phyloP scores from a whole-genome alignment of 306 rosid species.

The Pyrus bretschneideri region DNA sequence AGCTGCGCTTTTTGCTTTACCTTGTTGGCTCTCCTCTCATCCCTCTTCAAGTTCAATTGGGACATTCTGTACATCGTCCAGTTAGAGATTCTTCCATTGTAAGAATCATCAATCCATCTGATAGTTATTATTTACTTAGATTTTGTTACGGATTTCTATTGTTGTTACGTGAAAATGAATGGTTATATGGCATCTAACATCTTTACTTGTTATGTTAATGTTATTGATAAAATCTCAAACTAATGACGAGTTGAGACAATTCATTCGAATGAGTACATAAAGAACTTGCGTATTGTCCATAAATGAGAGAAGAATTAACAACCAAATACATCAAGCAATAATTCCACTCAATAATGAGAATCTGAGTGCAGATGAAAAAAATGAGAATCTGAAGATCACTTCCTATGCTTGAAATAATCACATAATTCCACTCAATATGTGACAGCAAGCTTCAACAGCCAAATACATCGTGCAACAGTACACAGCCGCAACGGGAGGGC shows the following conservation, averaged over 20 bases:
- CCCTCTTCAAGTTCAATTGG: constrained; percentile 90
- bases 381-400: neutral
- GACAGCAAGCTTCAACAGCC: constrained; percentile 91
- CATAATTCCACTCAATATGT: neutral
- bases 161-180: neutral
- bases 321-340: too few relatives aligned
- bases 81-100: constrained; percentile 82
- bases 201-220: too few relatives aligned
- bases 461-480: constrained; percentile 91
- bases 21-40: constrained; percentile 95
- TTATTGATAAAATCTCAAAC: too few relatives aligned
- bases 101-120: constrained; percentile 18
- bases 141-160: neutral
- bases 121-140: neutral
- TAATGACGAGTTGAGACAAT: too few relatives aligned
- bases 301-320: too few relatives aligned
- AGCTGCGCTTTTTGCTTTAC: constrained; percentile 76
- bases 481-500: constrained; percentile 93
- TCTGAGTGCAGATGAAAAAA: too few relatives aligned
- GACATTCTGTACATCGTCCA: constrained; percentile 71
- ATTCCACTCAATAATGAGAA: too few relatives aligned
- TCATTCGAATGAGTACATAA: too few relatives aligned
- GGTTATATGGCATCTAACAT: too few relatives aligned
- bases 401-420: neutral
- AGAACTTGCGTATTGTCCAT: too few relatives aligned